Conservation (phyloP, 148 eudicot species). For the Silene uniflora region DNA sequence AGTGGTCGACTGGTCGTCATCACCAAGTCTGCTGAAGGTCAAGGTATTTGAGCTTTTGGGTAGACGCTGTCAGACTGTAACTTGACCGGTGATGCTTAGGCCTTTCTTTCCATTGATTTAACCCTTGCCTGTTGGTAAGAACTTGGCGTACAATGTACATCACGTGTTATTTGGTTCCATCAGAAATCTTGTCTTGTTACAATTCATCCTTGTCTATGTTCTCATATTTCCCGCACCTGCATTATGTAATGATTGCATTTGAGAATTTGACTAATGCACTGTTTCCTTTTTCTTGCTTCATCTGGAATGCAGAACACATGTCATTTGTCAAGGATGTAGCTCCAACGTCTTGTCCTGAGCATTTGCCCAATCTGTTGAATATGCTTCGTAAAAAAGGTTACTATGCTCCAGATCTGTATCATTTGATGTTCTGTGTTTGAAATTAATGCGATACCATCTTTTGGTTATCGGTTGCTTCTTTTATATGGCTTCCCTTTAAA, state of each 20-base stretch:
- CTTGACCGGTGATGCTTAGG: neutral
- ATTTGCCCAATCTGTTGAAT: slow-evolving; percentile 66
- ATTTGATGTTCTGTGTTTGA: neutral
- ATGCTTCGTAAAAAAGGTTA: slow-evolving; percentile 84
- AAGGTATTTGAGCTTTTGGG: neutral
- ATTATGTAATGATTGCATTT: neutral
- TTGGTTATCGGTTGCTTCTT: neutral
- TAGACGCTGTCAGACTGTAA: neutral
- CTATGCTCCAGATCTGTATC: slow-evolving; percentile 7
- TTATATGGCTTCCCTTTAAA: neutral
- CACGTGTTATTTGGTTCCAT: neutral
- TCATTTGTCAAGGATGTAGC: slow-evolving; percentile 87
- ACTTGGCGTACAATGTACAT: neutral
- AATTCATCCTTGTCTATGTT: neutral
- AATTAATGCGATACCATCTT: neutral
- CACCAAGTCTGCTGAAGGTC: neutral
- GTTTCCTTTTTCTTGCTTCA: neutral
- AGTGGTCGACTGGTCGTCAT: no score
- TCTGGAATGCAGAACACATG: slow-evolving; percentile 58
- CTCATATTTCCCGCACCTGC: neutral
- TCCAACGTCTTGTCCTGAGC: slow-evolving; percentile 63
- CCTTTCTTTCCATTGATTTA: no score
- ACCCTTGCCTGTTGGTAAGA: neutral
- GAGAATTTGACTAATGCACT: neutral
- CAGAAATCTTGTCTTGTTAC: neutral